Evolutionary conservation across 768 basidiomycete genomes (phyloP).

Genomic region (Antrodiella citrinella): DNA sequence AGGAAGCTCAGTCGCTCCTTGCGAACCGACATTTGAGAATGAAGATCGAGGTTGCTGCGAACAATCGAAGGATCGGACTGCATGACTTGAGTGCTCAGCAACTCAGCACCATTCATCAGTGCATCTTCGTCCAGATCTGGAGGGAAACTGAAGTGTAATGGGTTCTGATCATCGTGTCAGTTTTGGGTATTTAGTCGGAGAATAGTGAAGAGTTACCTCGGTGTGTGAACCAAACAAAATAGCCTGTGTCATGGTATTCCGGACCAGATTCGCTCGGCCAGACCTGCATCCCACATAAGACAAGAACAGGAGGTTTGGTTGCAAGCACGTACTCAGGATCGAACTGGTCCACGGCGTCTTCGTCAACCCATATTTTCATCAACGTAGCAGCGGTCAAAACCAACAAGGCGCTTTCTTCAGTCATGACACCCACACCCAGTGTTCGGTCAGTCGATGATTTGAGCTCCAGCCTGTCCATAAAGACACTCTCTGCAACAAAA

Average conservation of each 20-base stretch:
- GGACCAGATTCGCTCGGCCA: slow-evolving; percentile 60
- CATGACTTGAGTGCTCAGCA: slow-evolving; percentile 62
- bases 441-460: slow-evolving; percentile 62
- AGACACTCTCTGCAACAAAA: slow-evolving; percentile 50
- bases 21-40: slow-evolving; percentile 65
- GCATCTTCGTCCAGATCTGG: slow-evolving; percentile 74
- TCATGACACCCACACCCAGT: slow-evolving; percentile 57
- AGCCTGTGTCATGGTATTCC: slow-evolving; percentile 76
- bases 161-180: slow-evolving; percentile 54
- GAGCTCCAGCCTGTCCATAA: slow-evolving; percentile 63
- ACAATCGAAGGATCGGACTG: slow-evolving; percentile 68
- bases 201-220: slow-evolving; percentile 39
- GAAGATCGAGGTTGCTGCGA: slow-evolving; percentile 69
- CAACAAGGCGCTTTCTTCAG: slow-evolving; percentile 40
- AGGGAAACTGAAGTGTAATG: slow-evolving; percentile 72
- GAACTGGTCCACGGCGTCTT: slow-evolving; percentile 53
- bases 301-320: background rate
- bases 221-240: slow-evolving; percentile 68
- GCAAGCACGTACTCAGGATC: slow-evolving; percentile 47
- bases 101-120: slow-evolving; percentile 72
- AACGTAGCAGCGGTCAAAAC: slow-evolving; percentile 62
- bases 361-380: slow-evolving; percentile 57
- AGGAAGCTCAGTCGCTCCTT: slow-evolving; percentile 75
- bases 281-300: slow-evolving; percentile 29
- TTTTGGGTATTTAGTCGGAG: no score